Evolutionary conservation across 1,284 basidiomycete genomes (phyloP).

Genomic region (Hemileia vastatrix): DNA sequence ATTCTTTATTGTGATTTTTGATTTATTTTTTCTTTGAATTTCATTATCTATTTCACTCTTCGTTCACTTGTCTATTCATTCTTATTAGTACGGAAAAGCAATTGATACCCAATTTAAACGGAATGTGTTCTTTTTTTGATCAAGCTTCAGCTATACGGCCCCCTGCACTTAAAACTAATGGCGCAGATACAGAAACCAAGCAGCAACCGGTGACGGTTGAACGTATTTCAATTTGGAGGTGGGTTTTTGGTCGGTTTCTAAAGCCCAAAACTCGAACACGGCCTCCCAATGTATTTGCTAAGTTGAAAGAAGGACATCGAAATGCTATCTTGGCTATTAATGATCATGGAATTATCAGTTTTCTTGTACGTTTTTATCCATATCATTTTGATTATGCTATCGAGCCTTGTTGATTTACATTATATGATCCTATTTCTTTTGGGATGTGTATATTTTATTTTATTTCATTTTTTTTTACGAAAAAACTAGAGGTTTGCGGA

Average conservation of each 20-base stretch:
- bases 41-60: background rate
- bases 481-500: conserved; percentile 22
- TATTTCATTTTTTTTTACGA: background rate
- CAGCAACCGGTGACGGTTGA: too few species aligned
- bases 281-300: conserved; percentile 15
- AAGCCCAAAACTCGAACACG: too few species aligned
- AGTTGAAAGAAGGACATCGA: conserved; percentile 12
- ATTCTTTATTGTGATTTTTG: background rate
- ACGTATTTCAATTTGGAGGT: too few species aligned
- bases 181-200: background rate
- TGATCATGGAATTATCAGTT: conserved; percentile 22
- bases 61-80: background rate
- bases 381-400: background rate
- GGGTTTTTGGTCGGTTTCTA: too few species aligned
- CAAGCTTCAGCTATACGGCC: too few species aligned
- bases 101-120: too few species aligned
- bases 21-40: background rate
- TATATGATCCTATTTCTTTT: background rate
- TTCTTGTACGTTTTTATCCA: conserved; percentile 10
- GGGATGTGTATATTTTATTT: background rate
- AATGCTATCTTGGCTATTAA: conserved; percentile 11
- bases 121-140: too few species aligned
- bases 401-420: background rate
- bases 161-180: background rate
- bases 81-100: too few species aligned